Conservation (phyloP, 768 basidiomycete genomes). For the Leccinellum albellum region DNA sequence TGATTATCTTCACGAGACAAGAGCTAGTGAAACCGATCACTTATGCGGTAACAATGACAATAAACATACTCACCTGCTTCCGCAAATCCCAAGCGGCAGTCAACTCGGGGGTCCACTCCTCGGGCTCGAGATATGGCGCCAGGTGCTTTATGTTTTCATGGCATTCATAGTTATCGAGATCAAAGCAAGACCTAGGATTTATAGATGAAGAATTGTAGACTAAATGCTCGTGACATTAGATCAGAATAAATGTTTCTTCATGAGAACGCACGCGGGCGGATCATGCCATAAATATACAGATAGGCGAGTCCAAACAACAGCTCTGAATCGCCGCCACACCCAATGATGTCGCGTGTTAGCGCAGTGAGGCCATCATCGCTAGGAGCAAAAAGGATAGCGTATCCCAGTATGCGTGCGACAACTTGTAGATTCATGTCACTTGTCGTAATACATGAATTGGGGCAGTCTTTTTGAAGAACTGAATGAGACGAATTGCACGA, state of each 20-base stretch:
- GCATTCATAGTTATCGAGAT: background rate
- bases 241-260: background rate
- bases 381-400: background rate
- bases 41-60: background rate
- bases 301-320: background rate
- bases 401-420: background rate
- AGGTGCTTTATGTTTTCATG: background rate
- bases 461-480: background rate
- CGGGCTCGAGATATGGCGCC: background rate
- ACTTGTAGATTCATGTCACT: background rate
- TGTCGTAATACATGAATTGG: too few species aligned
- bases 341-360: background rate
- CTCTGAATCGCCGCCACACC: background rate
- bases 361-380: background rate
- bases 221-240: background rate
- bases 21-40: background rate
- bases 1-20: background rate
- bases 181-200: background rate
- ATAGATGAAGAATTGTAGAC: background rate
- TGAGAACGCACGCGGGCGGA: background rate
- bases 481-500: background rate
- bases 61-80: background rate
- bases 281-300: background rate
- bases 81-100: background rate
- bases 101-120: background rate